Evolutionary conservation across 1,284 basidiomycete genomes (phyloP), one percentile per base, ranked within the genome.

Genomic region (Rhodotorula glutinis): DNA sequence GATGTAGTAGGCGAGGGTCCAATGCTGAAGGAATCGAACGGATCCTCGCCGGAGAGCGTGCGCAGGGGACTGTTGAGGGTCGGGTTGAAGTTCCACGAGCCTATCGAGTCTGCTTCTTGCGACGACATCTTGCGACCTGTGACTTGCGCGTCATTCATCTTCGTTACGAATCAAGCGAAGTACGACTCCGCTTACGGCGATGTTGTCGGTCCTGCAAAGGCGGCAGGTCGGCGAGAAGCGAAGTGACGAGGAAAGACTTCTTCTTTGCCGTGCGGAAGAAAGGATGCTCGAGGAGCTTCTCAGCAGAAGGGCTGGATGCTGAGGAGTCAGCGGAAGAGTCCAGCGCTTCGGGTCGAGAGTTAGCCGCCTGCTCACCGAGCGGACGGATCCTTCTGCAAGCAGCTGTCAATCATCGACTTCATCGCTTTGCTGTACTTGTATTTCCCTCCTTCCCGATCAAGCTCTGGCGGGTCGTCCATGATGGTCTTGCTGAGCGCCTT

Each of bases 381-480:
- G 19, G 84, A 81, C 5, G 92, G 90, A 75, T 93, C 89, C 78
- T 93, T 93, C 60, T 83, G 82, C 53, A 94, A 82, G 77, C 91
- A 94, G n/a, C 83, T 83, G 56, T 88, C 86, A 8, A 93, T 83
- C 60, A 92, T 83, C 65, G 92, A 90, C 72, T 89, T 87, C 79
- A 94, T 90, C 1, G 85, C 84, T 65, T 86, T 86, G 17, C 89
- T 89, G 78, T 92, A 94, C 73, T 86, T 88, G 79, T 88, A 82
- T n/a, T 83, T 81, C 16, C 88, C 88, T 30, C 85, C 85, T 58
- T 86, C 83, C 17, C 88, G 83, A 75, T 91, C 85, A 47, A 94
- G 81, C 19, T 84, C 85, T 0, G 92, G 92, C 44, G 70, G 71
- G 65, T 73, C 75, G 55, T 77, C 67, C 62, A 69, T 73, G 49